Percentiles rank a stretch among this genome's conserved stretches.
Conservation (phyloP, 768 basidiomycete species). For the Mycena metata region DNA sequence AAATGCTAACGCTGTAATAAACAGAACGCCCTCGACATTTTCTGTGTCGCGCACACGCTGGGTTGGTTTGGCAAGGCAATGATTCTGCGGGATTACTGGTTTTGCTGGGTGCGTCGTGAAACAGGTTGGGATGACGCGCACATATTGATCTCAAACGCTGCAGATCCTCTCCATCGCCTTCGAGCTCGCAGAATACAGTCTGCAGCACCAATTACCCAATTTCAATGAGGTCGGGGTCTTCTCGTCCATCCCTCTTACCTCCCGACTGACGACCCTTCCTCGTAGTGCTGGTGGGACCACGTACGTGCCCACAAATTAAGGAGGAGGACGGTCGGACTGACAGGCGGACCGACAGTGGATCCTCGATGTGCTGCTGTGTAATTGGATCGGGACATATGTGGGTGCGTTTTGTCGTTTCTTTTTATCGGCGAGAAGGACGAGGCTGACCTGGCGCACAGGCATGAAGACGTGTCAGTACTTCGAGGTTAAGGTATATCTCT, state of each 20-base stretch:
- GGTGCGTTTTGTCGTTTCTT: slow-evolving; percentile 41
- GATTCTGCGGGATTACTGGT: slow-evolving; percentile 93
- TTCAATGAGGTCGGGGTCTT: slow-evolving; percentile 83
- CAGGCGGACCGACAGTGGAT: slow-evolving; percentile 71
- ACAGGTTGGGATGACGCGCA: not conserved
- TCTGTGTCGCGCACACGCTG: slow-evolving; percentile 86
- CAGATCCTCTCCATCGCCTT: slow-evolving; percentile 91
- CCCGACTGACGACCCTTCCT: slow-evolving; percentile 18
- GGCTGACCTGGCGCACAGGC: slow-evolving; percentile 48
- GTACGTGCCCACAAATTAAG: slow-evolving; percentile 56
- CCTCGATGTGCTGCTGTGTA: slow-evolving; percentile 87
- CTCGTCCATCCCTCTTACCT: slow-evolving; percentile 34
- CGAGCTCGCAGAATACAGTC: slow-evolving; percentile 89
- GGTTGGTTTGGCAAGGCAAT: slow-evolving; percentile 95
- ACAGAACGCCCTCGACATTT: slow-evolving; percentile 81
- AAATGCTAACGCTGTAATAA: too few species aligned
- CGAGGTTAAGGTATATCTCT: slow-evolving; percentile 80
- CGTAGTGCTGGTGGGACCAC: slow-evolving; percentile 98
- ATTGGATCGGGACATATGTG: slow-evolving; percentile 89
- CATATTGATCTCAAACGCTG: slow-evolving; percentile 15
- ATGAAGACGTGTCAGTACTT: slow-evolving; percentile 92
- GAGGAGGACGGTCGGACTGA: too few species aligned
- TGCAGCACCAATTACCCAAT: slow-evolving; percentile 90
- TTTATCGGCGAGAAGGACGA: not conserved
- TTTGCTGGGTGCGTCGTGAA: slow-evolving; percentile 83